phyloP scores from a whole-genome alignment of 2,329 filamentous ascomycete species.

The Phaeophleospora eucalypticola region DNA sequence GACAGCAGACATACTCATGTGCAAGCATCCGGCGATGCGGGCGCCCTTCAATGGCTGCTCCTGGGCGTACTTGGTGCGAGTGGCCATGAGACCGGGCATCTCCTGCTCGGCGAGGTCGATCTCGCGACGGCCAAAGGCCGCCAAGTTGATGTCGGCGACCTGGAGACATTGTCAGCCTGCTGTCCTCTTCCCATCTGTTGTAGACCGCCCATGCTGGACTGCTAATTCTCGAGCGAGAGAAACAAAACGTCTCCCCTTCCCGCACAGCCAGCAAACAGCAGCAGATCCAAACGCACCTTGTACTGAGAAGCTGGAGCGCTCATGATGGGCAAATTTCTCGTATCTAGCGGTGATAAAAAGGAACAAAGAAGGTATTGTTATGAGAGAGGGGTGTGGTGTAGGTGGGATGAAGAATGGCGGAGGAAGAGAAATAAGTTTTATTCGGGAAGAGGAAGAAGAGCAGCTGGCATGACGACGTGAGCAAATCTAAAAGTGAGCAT shows the following conservation, averaged over 20 bases:
- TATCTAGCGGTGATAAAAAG: constrained; percentile 14
- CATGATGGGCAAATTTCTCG: constrained; percentile 5
- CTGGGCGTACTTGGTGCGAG: constrained; percentile 80
- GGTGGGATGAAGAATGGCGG: constrained; percentile 10
- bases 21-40: constrained; percentile 94
- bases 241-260: no score
- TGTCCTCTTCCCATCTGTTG: constrained; percentile 1
- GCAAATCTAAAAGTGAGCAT: no score
- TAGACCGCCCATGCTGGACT: no score
- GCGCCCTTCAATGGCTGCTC: constrained; percentile 94
- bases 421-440: neutral
- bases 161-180: constrained; percentile 12
- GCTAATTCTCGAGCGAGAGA: no score
- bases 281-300: neutral
- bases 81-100: constrained; percentile 98
- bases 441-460: neutral
- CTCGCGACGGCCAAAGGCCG: constrained; percentile 98
- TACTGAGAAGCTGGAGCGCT: neutral
- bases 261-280: no score
- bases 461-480: neutral
- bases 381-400: constrained; percentile 17
- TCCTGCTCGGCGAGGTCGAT: constrained; percentile 89
- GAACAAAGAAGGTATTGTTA: constrained; percentile 9
- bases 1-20: constrained; percentile 68
- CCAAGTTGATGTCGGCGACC: constrained; percentile 92